phyloP scores from a whole-genome alignment of 352 stramenopile genomes.

The Achlya hypogyna region DNA sequence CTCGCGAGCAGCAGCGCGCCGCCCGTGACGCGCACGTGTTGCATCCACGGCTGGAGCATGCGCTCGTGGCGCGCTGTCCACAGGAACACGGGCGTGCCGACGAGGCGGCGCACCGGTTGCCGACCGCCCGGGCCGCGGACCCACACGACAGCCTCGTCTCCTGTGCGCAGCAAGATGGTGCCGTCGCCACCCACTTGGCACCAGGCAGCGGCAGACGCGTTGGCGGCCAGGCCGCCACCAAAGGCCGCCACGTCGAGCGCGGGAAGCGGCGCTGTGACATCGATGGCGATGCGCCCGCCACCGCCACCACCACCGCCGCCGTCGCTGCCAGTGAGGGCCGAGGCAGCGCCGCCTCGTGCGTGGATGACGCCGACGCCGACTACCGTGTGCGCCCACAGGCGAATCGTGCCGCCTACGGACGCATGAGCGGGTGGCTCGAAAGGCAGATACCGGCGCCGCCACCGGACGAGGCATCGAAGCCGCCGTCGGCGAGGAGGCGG shows the following conservation, averaged over 20 bases:
- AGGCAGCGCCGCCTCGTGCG: conserved; percentile 44
- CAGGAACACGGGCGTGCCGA: not conserved
- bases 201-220: conserved; percentile 27
- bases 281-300: conserved; percentile 44
- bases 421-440: not conserved
- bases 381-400: conserved; percentile 30
- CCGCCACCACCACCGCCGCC: conserved; percentile 49
- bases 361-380: conserved; percentile 35
- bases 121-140: too few relatives aligned
- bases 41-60: conserved; percentile 5
- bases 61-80: not conserved
- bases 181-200: conserved; percentile 72
- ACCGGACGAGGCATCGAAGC: conserved; percentile 30
- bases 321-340: conserved; percentile 27
- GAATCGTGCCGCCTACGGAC: conserved; percentile 37
- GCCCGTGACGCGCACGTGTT: not conserved
- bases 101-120: not conserved
- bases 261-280: conserved; percentile 31
- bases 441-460: conserved; percentile 37
- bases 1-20: not conserved
- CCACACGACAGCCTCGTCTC: not conserved
- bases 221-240: conserved; percentile 16
- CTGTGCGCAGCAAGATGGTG: conserved; percentile 48
- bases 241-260: conserved; percentile 22
- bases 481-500: conserved; percentile 53